Conservation (phyloP, 1,139 yeast genomes). For the Yamadazyma dendronema region DNA sequence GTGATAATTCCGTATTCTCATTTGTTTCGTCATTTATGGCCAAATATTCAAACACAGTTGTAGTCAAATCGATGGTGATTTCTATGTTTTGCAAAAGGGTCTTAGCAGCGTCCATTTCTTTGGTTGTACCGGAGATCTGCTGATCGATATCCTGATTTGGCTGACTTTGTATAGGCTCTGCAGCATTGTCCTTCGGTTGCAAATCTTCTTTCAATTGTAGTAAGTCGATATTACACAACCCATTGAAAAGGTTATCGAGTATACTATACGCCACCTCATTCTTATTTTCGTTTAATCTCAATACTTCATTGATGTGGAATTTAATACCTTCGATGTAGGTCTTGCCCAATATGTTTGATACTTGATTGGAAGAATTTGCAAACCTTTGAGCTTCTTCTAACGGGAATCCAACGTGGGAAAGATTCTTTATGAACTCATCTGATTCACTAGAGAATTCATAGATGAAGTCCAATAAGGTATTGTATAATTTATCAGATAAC, state of each 20-base stretch:
- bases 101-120: slow-evolving; percentile 46
- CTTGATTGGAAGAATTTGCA: slow-evolving; percentile 15
- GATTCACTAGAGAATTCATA: slow-evolving; percentile 70
- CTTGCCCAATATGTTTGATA: slow-evolving; percentile 42
- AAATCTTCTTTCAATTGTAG: slow-evolving; percentile 34
- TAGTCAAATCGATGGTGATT: slow-evolving; percentile 67
- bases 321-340: slow-evolving; percentile 59
- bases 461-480: slow-evolving; percentile 56
- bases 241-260: slow-evolving; percentile 25
- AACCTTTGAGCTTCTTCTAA: slow-evolving; percentile 12
- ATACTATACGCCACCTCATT: slow-evolving; percentile 22
- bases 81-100: slow-evolving; percentile 63
- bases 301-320: slow-evolving; percentile 55
- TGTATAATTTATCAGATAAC: slow-evolving; percentile 44
- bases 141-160: slow-evolving; percentile 30
- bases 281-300: slow-evolving; percentile 18
- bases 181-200: slow-evolving; percentile 36
- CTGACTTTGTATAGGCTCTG: slow-evolving; percentile 32
- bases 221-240: slow-evolving; percentile 42
- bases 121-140: slow-evolving; percentile 24
- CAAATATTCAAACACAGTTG: slow-evolving; percentile 68
- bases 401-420: slow-evolving; percentile 11
- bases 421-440: slow-evolving; percentile 48
- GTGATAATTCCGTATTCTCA: slow-evolving; percentile 21
- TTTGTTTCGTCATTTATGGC: slow-evolving; percentile 28